Conservation (phyloP, 768 basidiomycete genomes). For the Amanita molliuscula region DNA sequence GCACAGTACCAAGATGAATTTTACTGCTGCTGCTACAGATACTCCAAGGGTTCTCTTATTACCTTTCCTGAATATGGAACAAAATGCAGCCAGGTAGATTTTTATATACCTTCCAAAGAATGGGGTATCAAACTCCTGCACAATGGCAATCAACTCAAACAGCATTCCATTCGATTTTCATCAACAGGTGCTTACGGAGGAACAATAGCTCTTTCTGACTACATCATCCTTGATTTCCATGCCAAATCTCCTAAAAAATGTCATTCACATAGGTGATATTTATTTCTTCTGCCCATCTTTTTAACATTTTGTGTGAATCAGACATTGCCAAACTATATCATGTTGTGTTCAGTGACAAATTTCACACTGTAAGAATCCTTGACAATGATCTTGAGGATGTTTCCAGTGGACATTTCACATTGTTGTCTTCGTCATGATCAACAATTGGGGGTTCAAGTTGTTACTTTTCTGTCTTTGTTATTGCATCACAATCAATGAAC, state of each 20-base stretch:
- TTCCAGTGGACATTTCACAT: too few relatives aligned
- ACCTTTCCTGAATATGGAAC: slow-evolving; percentile 8
- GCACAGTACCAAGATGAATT: slow-evolving; percentile 10
- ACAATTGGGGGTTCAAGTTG: too few relatives aligned
- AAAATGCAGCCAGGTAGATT: slow-evolving; percentile 10
- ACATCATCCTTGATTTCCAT: slow-evolving; percentile 13
- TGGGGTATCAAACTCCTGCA: too few relatives aligned
- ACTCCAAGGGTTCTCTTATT: neutral
- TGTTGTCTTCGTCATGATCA: too few relatives aligned
- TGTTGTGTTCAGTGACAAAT: slow-evolving; percentile 9
- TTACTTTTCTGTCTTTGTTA: too few relatives aligned
- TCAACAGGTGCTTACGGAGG: slow-evolving; percentile 7
- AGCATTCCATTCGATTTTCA: too few relatives aligned
- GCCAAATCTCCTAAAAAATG: too few relatives aligned
- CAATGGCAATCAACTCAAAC: too few relatives aligned
- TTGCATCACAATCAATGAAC: too few relatives aligned
- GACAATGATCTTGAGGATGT: slow-evolving; percentile 7
- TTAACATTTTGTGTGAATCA: slow-evolving; percentile 1
- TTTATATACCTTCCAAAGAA: too few relatives aligned
- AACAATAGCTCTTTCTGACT: slow-evolving; percentile 9
- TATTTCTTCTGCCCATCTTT: neutral
- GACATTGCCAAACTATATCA: slow-evolving; percentile 11
- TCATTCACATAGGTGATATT: slow-evolving; percentile 5
- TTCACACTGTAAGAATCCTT: slow-evolving; percentile 8
- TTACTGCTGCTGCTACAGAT: too few relatives aligned